These are phyloP conservation scores for Termitomyces sp. DNA, from an alignment of 1,284 basidiomycete species.

Conservation along the genomic window DNA sequence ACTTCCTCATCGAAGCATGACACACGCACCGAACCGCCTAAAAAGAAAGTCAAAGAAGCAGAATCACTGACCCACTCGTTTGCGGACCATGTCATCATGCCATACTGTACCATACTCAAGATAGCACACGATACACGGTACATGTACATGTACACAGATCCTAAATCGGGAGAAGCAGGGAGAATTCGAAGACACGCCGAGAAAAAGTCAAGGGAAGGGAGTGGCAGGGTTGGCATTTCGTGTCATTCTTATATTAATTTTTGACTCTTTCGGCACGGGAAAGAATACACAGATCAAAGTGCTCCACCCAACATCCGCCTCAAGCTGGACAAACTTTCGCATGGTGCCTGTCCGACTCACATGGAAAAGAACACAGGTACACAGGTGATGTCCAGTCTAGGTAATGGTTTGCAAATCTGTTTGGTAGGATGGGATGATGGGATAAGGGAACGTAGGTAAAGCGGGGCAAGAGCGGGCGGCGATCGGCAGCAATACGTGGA, in stretches of 20 bases:
- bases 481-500: constrained; percentile 10
- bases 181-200: constrained; percentile 5
- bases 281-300: not conserved
- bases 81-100: constrained; percentile 1
- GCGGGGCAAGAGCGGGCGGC: constrained; percentile 5
- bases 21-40: constrained; percentile 1
- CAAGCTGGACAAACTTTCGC: not conserved
- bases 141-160: constrained; percentile 8
- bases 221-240: constrained; percentile 11
- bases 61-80: constrained; percentile 10
- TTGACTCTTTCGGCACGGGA: constrained; percentile 1
- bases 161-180: constrained; percentile 4
- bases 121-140: not conserved
- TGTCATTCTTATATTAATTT: constrained; percentile 8
- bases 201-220: not conserved
- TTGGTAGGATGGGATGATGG: not conserved
- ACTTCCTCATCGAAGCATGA: constrained; percentile 5
- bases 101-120: constrained; percentile 1
- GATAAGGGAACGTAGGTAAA: not conserved
- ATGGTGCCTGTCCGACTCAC: constrained; percentile 2
- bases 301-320: constrained; percentile 1
- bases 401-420: constrained; percentile 6
- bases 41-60: constrained; percentile 6
- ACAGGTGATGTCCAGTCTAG: not conserved
- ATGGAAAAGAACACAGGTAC: not conserved